phyloP scores from a whole-genome alignment of 306 rosid genomes.

The Dryas alaskensis region DNA sequence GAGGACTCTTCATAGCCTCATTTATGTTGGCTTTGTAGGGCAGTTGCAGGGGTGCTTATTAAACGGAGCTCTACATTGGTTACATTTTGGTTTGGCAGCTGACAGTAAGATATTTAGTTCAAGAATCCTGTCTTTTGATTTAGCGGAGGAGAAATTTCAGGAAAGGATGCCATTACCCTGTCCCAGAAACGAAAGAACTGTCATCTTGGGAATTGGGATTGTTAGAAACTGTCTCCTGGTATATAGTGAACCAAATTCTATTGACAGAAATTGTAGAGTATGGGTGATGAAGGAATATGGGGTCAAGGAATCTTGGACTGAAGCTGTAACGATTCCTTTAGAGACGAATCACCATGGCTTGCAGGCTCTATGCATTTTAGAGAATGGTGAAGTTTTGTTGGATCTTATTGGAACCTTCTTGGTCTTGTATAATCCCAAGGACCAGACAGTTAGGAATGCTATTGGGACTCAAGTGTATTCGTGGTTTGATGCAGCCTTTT shows the following conservation, averaged over 20 bases:
- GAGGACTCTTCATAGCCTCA: not conserved
- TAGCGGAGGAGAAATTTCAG: constrained; percentile 4
- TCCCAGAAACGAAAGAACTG: not conserved
- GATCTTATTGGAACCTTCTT: too few species aligned
- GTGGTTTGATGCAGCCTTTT: not conserved
- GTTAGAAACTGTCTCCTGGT: not conserved
- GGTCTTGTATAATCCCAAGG: not conserved
- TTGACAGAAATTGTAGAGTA: not conserved
- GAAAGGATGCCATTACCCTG: not conserved
- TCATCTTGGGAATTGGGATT: not conserved
- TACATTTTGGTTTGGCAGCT: not conserved
- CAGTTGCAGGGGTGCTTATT: not conserved
- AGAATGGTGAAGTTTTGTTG: constrained; percentile 2
- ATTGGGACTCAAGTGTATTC: too few species aligned
- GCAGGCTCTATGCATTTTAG: not conserved
- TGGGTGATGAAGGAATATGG: constrained; percentile 13
- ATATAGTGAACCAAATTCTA: not conserved
- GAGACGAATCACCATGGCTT: too few species aligned
- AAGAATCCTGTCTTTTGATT: constrained; percentile 5
- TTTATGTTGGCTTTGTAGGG: too few species aligned
- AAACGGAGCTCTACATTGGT: constrained; percentile 12
- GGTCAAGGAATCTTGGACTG: constrained; percentile 1
- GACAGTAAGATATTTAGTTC: not conserved
- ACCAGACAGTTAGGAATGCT: not conserved
- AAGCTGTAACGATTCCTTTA: not conserved